Percentiles rank a stretch among this genome's conserved stretches.
These are phyloP conservation scores for Trichophyton schoenleinii DNA, from an alignment of 2,329 filamentous ascomycete genomes.

Conservation along the genomic window DNA sequence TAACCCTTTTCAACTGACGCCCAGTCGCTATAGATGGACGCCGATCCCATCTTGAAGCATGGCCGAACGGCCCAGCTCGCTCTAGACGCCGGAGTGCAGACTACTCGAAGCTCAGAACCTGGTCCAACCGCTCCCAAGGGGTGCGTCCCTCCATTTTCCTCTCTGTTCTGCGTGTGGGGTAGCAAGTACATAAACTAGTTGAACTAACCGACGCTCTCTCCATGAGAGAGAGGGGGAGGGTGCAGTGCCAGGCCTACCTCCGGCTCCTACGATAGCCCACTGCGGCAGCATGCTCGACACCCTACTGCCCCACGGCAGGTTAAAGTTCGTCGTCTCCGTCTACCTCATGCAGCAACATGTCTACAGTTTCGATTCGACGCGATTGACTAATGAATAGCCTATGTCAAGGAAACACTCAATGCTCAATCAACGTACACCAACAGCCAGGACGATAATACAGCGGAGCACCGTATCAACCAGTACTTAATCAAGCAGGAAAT, in stretches of 20 bases:
- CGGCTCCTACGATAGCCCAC: constrained; percentile 11
- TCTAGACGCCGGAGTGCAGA: not conserved
- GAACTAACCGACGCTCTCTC: not conserved
- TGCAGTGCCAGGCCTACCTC: constrained; percentile 8
- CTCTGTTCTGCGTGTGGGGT: not conserved
- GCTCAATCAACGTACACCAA: constrained; percentile 76
- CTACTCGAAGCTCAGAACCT: not conserved
- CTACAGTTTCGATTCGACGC: not conserved
- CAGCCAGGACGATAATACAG: constrained; percentile 67
- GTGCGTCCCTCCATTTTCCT: not conserved
- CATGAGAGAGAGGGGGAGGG: not conserved
- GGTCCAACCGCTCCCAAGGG: not conserved
- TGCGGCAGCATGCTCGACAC: constrained; percentile 41
- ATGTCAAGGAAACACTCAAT: constrained; percentile 64
- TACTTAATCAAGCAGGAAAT: constrained; percentile 92
- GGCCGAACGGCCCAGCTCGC: not conserved
- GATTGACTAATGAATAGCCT: constrained; percentile 3
- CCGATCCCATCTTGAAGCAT: not conserved
- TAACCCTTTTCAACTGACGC: not conserved
- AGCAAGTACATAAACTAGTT: not conserved
- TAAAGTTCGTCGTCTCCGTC: constrained; percentile 38
- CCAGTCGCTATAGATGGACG: not conserved
- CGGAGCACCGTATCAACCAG: constrained; percentile 84
- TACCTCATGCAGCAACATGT: not conserved
- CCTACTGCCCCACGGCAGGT: constrained; percentile 49